A percentile compares a stretch with the other conserved stretches of the same genome.
Evolutionary conservation across 192 early-diverging fungal genomes (phyloP).

Genomic region (Dissophora globulifera): DNA sequence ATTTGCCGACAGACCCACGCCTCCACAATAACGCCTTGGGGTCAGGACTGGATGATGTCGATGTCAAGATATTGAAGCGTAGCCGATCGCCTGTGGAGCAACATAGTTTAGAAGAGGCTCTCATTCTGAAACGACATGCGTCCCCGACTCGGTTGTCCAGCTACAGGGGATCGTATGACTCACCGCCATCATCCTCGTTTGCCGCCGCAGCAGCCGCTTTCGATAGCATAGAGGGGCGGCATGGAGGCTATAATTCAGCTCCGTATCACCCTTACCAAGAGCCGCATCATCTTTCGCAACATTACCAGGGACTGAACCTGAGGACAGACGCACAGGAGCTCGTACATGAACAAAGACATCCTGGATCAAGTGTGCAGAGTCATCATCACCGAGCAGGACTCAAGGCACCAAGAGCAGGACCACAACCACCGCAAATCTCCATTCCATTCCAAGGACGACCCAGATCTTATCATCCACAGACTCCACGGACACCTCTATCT

Average conservation of each 20-base stretch:
- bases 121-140: no score
- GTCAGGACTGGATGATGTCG: no score
- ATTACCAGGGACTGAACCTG: background rate
- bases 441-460: background rate
- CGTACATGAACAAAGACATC: background rate
- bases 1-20: no score
- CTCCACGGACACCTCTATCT: constrained; percentile 10
- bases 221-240: background rate
- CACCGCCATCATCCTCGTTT: no score
- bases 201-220: background rate
- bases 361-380: background rate
- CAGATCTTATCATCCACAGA: background rate
- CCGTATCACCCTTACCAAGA: background rate
- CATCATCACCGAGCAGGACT: background rate
- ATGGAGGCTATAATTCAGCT: no score
- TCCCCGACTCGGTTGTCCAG: no score
- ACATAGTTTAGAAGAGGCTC: no score
- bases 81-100: no score
- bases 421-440: background rate
- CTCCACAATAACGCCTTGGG: no score
- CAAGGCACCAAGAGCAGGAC: background rate
- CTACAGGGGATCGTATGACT: no score
- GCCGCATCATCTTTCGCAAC: background rate
- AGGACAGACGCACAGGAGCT: background rate
- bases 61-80: no score